These are phyloP conservation scores for Clathrus columnatus DNA, from an alignment of 768 basidiomycete genomes.

Conservation along the genomic window DNA sequence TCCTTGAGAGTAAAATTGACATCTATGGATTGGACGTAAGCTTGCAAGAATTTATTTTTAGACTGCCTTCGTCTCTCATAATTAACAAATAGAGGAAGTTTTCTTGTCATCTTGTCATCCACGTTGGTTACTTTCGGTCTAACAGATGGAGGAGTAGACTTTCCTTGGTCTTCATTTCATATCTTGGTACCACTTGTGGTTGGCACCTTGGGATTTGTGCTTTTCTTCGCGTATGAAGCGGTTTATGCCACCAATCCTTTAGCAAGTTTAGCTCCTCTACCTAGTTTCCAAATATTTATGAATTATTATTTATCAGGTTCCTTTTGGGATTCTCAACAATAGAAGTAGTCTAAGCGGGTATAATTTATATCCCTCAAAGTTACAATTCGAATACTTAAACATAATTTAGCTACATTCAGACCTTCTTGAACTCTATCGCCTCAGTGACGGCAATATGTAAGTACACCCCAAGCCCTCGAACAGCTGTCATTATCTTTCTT, in stretches of 20 bases:
- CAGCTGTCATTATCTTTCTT: too few relatives aligned
- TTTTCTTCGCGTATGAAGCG: slow-evolving; percentile 31
- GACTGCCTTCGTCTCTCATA: slow-evolving; percentile 1
- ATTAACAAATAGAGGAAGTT: slow-evolving; percentile 25
- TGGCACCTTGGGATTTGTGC: slow-evolving; percentile 29
- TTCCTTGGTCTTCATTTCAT: slow-evolving; percentile 30
- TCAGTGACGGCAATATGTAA: slow-evolving; percentile 19
- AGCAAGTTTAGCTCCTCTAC: slow-evolving; percentile 23
- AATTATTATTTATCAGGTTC: slow-evolving; percentile 19
- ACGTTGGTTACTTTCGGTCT: slow-evolving; percentile 24
- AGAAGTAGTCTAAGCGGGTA: slow-evolving; percentile 25
- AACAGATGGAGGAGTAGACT: slow-evolving; percentile 36
- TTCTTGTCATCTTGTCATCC: slow-evolving; percentile 24
- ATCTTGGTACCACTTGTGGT: slow-evolving; percentile 35
- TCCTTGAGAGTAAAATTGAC: slow-evolving; percentile 23
- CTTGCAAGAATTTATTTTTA: background rate
- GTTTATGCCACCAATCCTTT: slow-evolving; percentile 25
- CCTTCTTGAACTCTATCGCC: slow-evolving; percentile 21
- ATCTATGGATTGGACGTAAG: slow-evolving; percentile 33
- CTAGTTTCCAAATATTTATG: background rate
- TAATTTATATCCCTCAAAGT: background rate
- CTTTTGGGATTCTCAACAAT: slow-evolving; percentile 24
- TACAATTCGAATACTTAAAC: background rate
- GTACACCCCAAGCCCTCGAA: slow-evolving; percentile 6
- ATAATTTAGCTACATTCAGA: slow-evolving; percentile 25